These are phyloP conservation scores for Russula virescens DNA, from an alignment of 768 basidiomycete genomes.

Conservation along the genomic window DNA sequence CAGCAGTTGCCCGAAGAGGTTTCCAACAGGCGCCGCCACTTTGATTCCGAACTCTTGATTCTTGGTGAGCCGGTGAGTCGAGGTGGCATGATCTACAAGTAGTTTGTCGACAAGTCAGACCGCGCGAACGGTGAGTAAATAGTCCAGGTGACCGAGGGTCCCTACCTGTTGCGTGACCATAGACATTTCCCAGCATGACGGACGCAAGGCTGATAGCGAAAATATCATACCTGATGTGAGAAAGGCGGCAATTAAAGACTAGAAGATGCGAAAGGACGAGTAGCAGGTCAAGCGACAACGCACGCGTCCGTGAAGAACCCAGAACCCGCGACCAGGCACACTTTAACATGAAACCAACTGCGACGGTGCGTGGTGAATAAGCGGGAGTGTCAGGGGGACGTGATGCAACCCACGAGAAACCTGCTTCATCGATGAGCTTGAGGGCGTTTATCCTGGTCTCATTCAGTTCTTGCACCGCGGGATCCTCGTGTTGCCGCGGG, in stretches of 20 bases:
- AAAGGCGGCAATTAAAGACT: not conserved
- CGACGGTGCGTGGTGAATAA: not conserved
- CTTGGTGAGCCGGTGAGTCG: not conserved
- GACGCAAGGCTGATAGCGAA: slow-evolving; percentile 87
- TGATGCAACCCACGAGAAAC: slow-evolving; percentile 57
- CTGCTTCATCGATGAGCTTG: slow-evolving; percentile 79
- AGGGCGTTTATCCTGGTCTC: slow-evolving; percentile 75
- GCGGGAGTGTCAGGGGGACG: not conserved
- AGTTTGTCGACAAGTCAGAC: not conserved
- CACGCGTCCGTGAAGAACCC: slow-evolving; percentile 90
- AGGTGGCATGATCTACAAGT: not conserved
- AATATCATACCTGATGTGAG: slow-evolving; percentile 59
- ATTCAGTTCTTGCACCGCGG: slow-evolving; percentile 37
- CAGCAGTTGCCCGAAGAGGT: slow-evolving; percentile 37
- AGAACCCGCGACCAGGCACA: slow-evolving; percentile 51
- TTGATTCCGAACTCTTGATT: slow-evolving; percentile 36
- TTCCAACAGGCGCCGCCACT: slow-evolving; percentile 38
- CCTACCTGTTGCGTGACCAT: slow-evolving; percentile 37
- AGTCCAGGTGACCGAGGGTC: not conserved
- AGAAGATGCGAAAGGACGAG: not conserved
- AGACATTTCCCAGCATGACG: slow-evolving; percentile 78
- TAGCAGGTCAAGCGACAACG: no score
- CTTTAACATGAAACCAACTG: slow-evolving; percentile 47
- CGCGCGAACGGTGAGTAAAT: no score
- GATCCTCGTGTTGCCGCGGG: not conserved